A percentile compares a stretch with the other conserved stretches of the same genome.
phyloP scores from a whole-genome alignment of 805 yeast species.

The Barnettozyma wickerhamii region DNA sequence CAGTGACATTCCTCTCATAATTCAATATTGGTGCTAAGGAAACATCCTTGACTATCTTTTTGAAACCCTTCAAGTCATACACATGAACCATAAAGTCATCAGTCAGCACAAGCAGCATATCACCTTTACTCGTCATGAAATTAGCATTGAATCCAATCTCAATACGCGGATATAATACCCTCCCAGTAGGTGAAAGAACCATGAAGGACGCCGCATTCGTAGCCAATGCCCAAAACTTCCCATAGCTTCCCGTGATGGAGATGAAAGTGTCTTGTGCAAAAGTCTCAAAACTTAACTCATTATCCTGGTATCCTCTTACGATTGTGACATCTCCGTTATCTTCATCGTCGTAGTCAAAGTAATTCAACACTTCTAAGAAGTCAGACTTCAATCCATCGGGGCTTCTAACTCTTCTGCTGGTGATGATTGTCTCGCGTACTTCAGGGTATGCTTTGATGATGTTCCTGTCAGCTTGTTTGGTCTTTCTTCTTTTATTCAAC shows the following conservation, averaged over 20 bases:
- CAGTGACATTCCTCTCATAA: constrained; percentile 23
- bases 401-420: background rate
- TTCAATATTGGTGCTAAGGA: constrained; percentile 54
- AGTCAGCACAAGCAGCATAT: constrained; percentile 41
- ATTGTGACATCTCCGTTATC: constrained; percentile 34
- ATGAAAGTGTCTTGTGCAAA: constrained; percentile 37
- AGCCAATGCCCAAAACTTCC: constrained; percentile 46
- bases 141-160: constrained; percentile 49
- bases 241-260: constrained; percentile 36
- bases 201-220: constrained; percentile 57
- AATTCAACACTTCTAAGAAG: constrained; percentile 28
- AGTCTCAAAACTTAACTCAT: constrained; percentile 35
- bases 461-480: constrained; percentile 27
- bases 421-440: constrained; percentile 11
- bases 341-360: constrained; percentile 28
- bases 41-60: constrained; percentile 35
- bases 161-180: constrained; percentile 40
- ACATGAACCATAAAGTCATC: constrained; percentile 45
- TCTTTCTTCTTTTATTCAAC: constrained; percentile 29
- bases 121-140: constrained; percentile 31
- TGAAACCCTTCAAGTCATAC: constrained; percentile 41
- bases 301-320: constrained; percentile 32
- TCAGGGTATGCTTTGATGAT: constrained; percentile 13
- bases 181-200: constrained; percentile 42
- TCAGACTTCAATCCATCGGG: constrained; percentile 25